Conservation (phyloP, 2,329 filamentous ascomycete species). For the Helicocarpus griseus region DNA sequence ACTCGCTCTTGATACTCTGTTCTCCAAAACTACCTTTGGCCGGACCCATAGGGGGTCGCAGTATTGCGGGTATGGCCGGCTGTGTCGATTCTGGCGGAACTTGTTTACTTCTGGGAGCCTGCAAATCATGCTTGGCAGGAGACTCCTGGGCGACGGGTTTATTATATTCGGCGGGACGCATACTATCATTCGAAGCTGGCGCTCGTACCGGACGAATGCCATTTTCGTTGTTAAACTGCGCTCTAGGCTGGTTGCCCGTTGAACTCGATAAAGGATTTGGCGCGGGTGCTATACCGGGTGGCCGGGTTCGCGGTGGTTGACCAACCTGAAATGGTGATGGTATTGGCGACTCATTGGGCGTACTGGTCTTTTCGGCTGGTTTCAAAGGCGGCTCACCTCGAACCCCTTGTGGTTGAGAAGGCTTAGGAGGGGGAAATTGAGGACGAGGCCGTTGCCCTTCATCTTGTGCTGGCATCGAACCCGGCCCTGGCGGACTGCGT, state of each 20-base stretch:
- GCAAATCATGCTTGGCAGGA: not conserved
- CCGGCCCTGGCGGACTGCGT: constrained; percentile 27
- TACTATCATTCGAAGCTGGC: not conserved
- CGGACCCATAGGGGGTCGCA: not conserved
- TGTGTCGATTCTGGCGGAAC: not conserved
- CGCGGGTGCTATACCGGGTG: constrained; percentile 1
- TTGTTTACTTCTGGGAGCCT: not conserved
- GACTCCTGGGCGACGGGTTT: not conserved
- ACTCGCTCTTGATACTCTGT: constrained; percentile 21
- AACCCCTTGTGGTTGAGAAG: constrained; percentile 16
- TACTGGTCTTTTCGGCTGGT: constrained; percentile 1
- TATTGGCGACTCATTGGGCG: not conserved
- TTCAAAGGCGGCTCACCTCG: constrained; percentile 18
- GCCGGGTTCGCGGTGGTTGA: constrained; percentile 3
- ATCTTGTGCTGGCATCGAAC: too few species aligned
- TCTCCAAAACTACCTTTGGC: constrained; percentile 19
- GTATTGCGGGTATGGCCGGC: not conserved
- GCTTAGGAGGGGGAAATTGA: constrained; percentile 19
- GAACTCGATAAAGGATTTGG: constrained; percentile 3
- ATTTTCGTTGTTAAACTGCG: constrained; percentile 1
- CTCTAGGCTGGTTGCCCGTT: not conserved
- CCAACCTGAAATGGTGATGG: constrained; percentile 6
- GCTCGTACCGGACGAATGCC: not conserved
- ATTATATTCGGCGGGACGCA: not conserved
- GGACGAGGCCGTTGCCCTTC: constrained; percentile 27